phyloP scores from a whole-genome alignment of 805 yeast species.

The Saturnispora diversa region DNA sequence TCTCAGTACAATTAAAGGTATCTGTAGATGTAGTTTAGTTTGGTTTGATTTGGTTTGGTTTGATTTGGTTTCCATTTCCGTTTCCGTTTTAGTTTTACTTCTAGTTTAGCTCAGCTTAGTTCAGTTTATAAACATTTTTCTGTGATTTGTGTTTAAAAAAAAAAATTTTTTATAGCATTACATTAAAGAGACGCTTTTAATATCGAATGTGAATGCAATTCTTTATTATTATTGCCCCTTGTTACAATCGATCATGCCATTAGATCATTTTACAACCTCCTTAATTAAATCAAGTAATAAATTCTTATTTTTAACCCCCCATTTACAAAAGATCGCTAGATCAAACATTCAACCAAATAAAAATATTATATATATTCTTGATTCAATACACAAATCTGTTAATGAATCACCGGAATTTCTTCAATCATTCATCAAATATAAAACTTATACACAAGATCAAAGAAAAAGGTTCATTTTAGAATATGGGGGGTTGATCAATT shows the following conservation, averaged over 20 bases:
- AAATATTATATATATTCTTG: not conserved
- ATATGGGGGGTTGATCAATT: conserved; percentile 4
- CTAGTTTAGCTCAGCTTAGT: no score
- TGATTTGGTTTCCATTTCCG: no score
- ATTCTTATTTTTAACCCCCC: not conserved
- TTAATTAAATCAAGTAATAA: not conserved
- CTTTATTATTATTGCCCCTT: no score
- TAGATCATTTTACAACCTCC: conserved; percentile 4
- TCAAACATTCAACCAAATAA: conserved; percentile 6
- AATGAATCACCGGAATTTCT: not conserved
- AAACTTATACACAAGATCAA: conserved; percentile 5
- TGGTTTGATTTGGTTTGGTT: no score
- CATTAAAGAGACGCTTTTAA: no score
- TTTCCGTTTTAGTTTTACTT: no score
- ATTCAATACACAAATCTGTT: conserved; percentile 3
- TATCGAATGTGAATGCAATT: no score
- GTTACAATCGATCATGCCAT: no score
- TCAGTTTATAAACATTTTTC: not conserved
- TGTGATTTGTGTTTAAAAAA: not conserved
- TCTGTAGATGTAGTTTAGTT: no score
- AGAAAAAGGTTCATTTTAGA: not conserved
- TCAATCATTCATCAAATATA: not conserved
- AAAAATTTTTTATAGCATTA: no score
- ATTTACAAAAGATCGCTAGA: not conserved
- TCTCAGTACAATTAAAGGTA: not conserved